Evolutionary conservation across 768 basidiomycete species (phyloP), one percentile per base, ranked within the genome.

Genomic region (Daedaleopsis sinensis): DNA sequence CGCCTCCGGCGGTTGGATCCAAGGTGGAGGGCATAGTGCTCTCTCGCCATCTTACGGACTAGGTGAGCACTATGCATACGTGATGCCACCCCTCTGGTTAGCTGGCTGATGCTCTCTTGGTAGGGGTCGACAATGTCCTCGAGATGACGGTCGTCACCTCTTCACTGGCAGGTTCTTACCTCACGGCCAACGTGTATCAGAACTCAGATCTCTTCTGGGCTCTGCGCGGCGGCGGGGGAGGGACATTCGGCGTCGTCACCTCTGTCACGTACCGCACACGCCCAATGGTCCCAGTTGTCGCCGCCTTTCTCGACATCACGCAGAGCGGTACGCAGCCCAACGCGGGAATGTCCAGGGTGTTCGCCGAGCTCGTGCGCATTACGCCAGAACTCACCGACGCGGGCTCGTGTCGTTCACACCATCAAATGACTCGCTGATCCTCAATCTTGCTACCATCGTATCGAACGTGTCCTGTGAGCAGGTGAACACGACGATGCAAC

Each of bases 151-250:
- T 85, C 6, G 83, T 85, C 10, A 83, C 82, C 5, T 81, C 84
- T 0, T 80, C 81, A n/a, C n/a, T n/a, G n/a, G n/a, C n/a, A 65
- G 84, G 84, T 0, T 58, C 71, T 18, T 68, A 71, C 58, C 74
- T 79, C 32, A 74, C 72, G 1, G 82, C 73, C 3, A 84, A 82
- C 67, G 76, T 73, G 15, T 72, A 72, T 47, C 70, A 83, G 61
- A 80, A 84, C 58, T 57, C 75, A 58, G 83, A 84, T 68, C 75
- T 84, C 0, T 84, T 83, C 71, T 85, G 77, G 62, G 84, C 82
- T 16, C 77, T 85, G 21, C 68, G 77, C 7, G 80, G 80, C 10
- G 79, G 79, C 1, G 79, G 76, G 0, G 75, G 76, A 4, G 71
- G 71, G 15, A 73, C 74, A 0, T 77, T 72, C 55, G 77, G 72